Base-by-base conservation (phyloP, 108 stramenopile genomes). In the Chaetoceros tenuissimus region DNA sequence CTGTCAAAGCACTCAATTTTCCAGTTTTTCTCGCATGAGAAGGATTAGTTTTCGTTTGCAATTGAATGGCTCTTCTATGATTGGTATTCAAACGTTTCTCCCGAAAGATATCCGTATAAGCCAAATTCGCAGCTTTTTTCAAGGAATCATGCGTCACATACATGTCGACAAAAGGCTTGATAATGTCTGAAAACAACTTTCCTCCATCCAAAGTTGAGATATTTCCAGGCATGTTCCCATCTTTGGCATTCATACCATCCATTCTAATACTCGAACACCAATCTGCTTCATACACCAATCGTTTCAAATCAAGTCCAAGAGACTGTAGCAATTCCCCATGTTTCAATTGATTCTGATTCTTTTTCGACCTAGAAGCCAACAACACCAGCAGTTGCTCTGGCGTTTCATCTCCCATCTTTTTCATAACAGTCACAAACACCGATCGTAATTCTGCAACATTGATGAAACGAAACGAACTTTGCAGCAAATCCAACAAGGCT, bases 211-310 rank as follows among this genome's bases (percentile, higher is more conserved):
- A 13, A 5, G 34, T 40, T 40, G 34, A 40, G 13, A 40, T 10
- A 10, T 40, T 40, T 40, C 8, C 5, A 40, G 34, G 34, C 34
- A 40, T 40, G 34, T 5, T 5, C 13, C 13, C 13, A 40, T 40
- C 34, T n/a, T n/a, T n/a, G 5, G 13, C 34, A 40, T 5, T 5
- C 34, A 40, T 10, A 40, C 34, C 34, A 13, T 40, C 34, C 8
- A 13, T 21, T 18, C 78, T 63, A 24, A 73, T 54, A 66, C 77
- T 66, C 26, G 68, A 64, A 54, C 84, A 81, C 85, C 85, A 88
- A 66, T 92, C 87, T 2, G 86, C 85, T 63, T 92, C 91, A 84
- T 84, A 92, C 1, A 85, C 80, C 60, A 92, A 57, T 22, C 83
- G 68, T 24, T 82, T 82, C 47, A 92, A 43, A 31, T 81, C 72